Percentiles rank a stretch among this genome's conserved stretches.
These are phyloP conservation scores for Seminavis robusta DNA, from an alignment of 108 stramenopile genomes.

Conservation along the genomic window DNA sequence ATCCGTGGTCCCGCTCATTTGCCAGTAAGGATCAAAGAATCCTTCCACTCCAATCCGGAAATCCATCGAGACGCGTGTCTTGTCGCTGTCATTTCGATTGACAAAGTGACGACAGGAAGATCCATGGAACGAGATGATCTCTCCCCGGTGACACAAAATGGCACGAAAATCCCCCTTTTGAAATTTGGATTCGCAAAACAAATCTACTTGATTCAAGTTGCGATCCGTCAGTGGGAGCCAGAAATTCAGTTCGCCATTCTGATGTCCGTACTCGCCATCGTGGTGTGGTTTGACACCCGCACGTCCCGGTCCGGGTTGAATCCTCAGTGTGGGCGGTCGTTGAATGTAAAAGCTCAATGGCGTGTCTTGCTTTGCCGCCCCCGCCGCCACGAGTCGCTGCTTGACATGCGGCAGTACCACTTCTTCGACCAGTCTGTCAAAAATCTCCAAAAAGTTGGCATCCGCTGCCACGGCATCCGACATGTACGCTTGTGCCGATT, in stretches of 20 bases:
- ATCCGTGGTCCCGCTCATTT: constrained; percentile 82
- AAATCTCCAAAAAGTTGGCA: constrained; percentile 54
- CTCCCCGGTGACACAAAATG: constrained; percentile 53
- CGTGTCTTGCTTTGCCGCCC: constrained; percentile 11
- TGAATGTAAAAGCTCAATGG: constrained; percentile 76
- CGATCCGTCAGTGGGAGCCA: constrained; percentile 83
- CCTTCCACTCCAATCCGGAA: constrained; percentile 88
- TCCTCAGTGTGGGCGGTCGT: constrained; percentile 80
- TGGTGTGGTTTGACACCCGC: constrained; percentile 73
- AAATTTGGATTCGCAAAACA: constrained; percentile 60
- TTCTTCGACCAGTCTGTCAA: constrained; percentile 67
- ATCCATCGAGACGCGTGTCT: constrained; percentile 78
- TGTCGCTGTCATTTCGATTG: constrained; percentile 59
- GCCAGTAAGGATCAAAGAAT: constrained; percentile 82
- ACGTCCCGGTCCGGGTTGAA: constrained; percentile 85
- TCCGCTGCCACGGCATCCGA: constrained; percentile 59
- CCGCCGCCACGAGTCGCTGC: constrained; percentile 32
- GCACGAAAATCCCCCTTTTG: constrained; percentile 66
- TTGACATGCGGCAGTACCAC: constrained; percentile 68
- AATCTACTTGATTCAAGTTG: constrained; percentile 60
- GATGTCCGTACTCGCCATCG: constrained; percentile 88
- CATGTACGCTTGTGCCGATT: constrained; percentile 72
- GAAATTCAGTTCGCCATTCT: constrained; percentile 88
- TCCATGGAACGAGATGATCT: constrained; percentile 80
- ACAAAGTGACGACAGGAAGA: constrained; percentile 78